These are phyloP conservation scores for Zhuliangozyma parablackwelliae DNA, from an alignment of 1,139 yeast species.

Conservation along the genomic window DNA sequence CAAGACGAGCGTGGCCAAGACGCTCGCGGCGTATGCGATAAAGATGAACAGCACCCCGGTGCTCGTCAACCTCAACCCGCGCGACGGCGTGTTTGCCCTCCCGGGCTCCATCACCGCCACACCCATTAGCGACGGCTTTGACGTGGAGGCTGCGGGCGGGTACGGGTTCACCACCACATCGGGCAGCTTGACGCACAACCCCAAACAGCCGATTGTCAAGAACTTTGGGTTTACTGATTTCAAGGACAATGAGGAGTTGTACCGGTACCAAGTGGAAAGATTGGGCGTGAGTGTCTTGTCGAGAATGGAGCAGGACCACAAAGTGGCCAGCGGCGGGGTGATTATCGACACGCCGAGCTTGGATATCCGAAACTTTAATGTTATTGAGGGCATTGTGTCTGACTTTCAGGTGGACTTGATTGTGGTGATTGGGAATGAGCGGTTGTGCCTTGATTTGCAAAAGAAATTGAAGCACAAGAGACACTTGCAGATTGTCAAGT, in stretches of 20 bases:
- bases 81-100: constrained; percentile 69
- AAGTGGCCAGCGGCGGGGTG: constrained; percentile 53
- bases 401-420: constrained; percentile 58
- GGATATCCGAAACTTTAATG: constrained; percentile 42
- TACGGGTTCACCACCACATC: constrained; percentile 85
- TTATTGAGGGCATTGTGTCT: constrained; percentile 57
- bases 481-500: constrained; percentile 49
- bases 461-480: constrained; percentile 48
- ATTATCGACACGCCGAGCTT: constrained; percentile 81
- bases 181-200: constrained; percentile 80
- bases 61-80: constrained; percentile 79
- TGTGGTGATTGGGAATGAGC: constrained; percentile 60
- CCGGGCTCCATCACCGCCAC: constrained; percentile 90
- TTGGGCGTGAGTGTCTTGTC: constrained; percentile 57
- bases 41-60: constrained; percentile 64
- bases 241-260: constrained; percentile 57
- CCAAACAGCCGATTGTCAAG: constrained; percentile 83
- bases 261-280: constrained; percentile 50
- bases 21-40: constrained; percentile 69
- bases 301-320: constrained; percentile 54
- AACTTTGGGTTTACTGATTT: constrained; percentile 69
- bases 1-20: constrained; percentile 70
- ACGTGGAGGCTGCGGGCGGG: constrained; percentile 65
- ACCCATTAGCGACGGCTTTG: constrained; percentile 74
- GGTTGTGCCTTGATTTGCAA: constrained; percentile 60